Evolutionary conservation across 495 filamentous ascomycete species (phyloP).

Genomic region (Podospora tetraspora): DNA sequence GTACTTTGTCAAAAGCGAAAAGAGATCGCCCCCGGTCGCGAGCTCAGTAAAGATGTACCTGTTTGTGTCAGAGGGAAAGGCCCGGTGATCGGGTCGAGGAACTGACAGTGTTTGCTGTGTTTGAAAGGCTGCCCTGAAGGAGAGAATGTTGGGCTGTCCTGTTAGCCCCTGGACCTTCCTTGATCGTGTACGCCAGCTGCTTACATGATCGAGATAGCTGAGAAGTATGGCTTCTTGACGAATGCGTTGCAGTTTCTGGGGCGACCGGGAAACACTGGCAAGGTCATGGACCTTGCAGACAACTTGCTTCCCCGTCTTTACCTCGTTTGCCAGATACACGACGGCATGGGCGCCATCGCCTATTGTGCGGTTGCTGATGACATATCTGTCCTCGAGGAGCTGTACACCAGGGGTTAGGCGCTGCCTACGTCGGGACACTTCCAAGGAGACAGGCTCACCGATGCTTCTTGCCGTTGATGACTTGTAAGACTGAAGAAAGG

Average conservation of each 20-base stretch:
- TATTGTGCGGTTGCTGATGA: constrained; percentile 53
- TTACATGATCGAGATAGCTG: constrained; percentile 55
- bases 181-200: constrained; percentile 2
- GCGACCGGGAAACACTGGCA: constrained; percentile 5
- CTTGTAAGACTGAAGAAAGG: constrained; percentile 9
- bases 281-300: constrained; percentile 66
- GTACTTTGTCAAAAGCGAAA: constrained; percentile 48
- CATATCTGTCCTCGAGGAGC: constrained; percentile 45
- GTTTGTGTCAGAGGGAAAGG: neutral
- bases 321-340: constrained; percentile 75
- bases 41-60: constrained; percentile 65
- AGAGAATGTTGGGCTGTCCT: constrained; percentile 57
- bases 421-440: constrained; percentile 4
- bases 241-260: constrained; percentile 24
- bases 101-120: constrained; percentile 50
- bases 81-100: neutral
- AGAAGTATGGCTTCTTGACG: constrained; percentile 53
- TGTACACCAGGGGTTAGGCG: constrained; percentile 16
- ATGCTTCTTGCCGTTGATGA: constrained; percentile 22
- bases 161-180: neutral
- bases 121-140: constrained; percentile 49
- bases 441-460: constrained; percentile 18
- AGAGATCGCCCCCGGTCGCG: constrained; percentile 59
- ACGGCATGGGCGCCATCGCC: constrained; percentile 81
- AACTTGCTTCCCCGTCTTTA: constrained; percentile 58